These are phyloP conservation scores for Yarrowia sp. DNA, from an alignment of 805 yeast genomes.

Conservation along the genomic window DNA sequence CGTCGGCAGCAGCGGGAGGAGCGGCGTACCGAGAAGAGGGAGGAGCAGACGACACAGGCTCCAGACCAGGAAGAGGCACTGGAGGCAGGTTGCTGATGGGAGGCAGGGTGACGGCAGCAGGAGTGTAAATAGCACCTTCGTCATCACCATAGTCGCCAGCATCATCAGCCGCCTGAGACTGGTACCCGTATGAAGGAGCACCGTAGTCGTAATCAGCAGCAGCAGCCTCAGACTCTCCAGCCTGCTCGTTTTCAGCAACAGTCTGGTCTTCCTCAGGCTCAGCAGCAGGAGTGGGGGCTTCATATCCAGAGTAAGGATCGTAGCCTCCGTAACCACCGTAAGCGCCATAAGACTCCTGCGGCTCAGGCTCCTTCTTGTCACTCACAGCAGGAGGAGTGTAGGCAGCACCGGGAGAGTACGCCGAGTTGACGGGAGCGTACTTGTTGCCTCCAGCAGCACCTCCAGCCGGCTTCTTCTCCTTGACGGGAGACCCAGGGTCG, in stretches of 20 bases:
- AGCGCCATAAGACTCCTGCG: background rate
- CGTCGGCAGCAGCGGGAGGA: conserved; percentile 27
- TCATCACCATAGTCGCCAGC: conserved; percentile 28
- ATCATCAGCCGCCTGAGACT: conserved; percentile 28
- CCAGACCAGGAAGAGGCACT: conserved; percentile 18
- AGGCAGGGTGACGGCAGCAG: conserved; percentile 25
- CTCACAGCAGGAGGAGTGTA: background rate
- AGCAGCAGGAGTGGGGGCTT: conserved; percentile 15
- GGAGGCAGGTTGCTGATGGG: conserved; percentile 13
- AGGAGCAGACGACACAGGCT: conserved; percentile 26
- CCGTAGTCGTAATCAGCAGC: conserved; percentile 33
- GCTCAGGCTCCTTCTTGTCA: conserved; percentile 17
- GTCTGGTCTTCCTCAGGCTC: conserved; percentile 38
- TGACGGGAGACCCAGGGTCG: conserved; percentile 6
- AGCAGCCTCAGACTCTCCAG: conserved; percentile 16
- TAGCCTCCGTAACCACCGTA: conserved; percentile 19
- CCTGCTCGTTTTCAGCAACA: conserved; percentile 25
- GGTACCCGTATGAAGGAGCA: conserved; percentile 32
- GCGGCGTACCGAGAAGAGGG: conserved; percentile 17
- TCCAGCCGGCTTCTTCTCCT: conserved; percentile 10
- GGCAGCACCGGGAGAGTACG: conserved; percentile 9
- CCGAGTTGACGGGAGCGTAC: background rate
- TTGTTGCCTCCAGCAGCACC: background rate
- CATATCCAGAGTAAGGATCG: conserved; percentile 32
- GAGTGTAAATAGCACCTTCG: conserved; percentile 27